Percentiles rank a stretch among this genome's conserved stretches.
Evolutionary conservation across 2,329 filamentous ascomycete species (phyloP).

Genomic region (Metarhizium humberi): DNA sequence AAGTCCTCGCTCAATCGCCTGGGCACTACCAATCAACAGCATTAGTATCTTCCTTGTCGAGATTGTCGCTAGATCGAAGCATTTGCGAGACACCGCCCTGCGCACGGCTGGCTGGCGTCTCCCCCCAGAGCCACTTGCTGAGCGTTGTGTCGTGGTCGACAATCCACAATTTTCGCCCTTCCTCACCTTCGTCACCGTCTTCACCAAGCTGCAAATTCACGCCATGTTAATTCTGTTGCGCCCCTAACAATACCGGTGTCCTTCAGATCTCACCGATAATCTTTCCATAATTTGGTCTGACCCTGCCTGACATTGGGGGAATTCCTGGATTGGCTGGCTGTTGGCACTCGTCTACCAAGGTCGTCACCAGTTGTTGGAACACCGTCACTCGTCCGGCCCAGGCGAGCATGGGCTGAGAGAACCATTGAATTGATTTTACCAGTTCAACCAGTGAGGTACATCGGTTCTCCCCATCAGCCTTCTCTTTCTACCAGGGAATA

Average conservation of each 20-base stretch:
- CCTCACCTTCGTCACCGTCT: not conserved
- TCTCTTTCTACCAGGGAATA: not conserved
- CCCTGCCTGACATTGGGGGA: not conserved
- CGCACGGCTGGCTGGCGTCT: not conserved
- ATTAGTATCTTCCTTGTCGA: not conserved
- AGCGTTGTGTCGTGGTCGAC: not conserved
- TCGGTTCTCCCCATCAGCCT: not conserved
- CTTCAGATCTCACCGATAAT: not conserved
- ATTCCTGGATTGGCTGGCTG: not conserved
- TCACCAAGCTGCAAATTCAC: not conserved
- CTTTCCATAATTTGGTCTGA: not conserved
- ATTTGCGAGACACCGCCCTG: not conserved
- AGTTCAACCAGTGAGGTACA: not conserved
- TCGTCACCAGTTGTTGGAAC: not conserved
- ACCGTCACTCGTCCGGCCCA: not conserved
- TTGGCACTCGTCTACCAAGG: not conserved
- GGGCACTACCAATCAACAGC: not conserved
- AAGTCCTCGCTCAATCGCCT: not conserved
- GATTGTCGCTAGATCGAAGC: not conserved
- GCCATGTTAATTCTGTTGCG: not conserved
- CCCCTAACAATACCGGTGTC: not conserved
- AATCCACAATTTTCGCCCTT: not conserved
- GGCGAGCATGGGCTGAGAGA: not conserved
- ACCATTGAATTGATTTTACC: not conserved
- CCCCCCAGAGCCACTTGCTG: not conserved